Evolutionary conservation across 176 grass and related monocot species (phyloP).

Genomic region (Aegilops umbellulata): DNA sequence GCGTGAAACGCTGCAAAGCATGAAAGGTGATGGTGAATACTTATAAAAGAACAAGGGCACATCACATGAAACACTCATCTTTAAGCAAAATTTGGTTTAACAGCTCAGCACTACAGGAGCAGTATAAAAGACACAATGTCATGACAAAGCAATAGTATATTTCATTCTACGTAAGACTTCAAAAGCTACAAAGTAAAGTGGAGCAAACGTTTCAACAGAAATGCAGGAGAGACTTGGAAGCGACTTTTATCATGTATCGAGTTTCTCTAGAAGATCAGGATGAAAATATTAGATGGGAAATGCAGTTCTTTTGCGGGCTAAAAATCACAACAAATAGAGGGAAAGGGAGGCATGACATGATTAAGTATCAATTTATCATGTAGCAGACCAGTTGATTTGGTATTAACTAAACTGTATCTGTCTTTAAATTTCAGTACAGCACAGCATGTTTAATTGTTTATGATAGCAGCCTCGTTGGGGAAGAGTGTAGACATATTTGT

Average conservation of each 20-base stretch:
- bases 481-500: background rate
- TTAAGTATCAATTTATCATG: background rate
- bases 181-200: background rate
- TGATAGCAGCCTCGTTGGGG: background rate
- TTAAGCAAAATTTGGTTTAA: background rate
- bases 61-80: background rate
- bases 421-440: background rate
- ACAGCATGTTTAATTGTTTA: background rate
- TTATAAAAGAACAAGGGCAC: background rate
- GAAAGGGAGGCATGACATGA: background rate
- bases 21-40: slow-evolving; percentile 13
- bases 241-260: background rate
- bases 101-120: background rate
- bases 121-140: background rate
- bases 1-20: slow-evolving; percentile 80
- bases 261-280: background rate
- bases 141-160: background rate
- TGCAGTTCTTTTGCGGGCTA: background rate
- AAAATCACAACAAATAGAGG: background rate
- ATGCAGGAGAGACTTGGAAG: background rate
- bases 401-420: background rate
- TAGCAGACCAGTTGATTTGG: background rate
- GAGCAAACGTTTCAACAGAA: background rate
- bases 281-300: background rate
- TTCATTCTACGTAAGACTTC: background rate